These are phyloP conservation scores for Stereum hirsutum DNA, from an alignment of 1,284 basidiomycete species.

Conservation along the genomic window DNA sequence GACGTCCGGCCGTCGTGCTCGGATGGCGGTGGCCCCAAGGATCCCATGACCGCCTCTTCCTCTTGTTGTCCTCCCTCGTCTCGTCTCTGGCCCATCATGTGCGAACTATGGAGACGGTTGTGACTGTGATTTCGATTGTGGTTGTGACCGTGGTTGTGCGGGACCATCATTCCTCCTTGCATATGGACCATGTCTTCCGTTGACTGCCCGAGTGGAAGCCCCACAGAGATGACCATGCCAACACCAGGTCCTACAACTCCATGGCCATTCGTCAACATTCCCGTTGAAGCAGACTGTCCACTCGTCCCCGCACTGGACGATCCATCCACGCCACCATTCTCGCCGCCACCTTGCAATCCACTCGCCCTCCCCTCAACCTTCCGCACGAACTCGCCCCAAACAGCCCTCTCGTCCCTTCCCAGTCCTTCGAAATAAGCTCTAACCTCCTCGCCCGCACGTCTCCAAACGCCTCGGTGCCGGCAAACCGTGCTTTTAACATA, in stretches of 20 bases:
- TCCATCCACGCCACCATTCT: too few relatives aligned
- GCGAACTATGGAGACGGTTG: conserved; percentile 4
- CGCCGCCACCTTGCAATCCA: conserved; percentile 7
- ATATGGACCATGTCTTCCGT: conserved; percentile 5
- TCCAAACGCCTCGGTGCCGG: conserved; percentile 55
- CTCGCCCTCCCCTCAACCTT: conserved; percentile 31
- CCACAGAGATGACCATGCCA: conserved; percentile 2
- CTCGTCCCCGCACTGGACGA: not conserved
- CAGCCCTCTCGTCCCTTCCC: conserved; percentile 45
- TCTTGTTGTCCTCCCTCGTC: conserved; percentile 9
- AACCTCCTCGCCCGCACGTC: conserved; percentile 37
- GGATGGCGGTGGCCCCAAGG: conserved; percentile 14
- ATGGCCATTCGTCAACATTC: not conserved
- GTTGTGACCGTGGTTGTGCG: conserved; percentile 8
- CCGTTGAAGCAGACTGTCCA: not conserved
- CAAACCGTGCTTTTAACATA: conserved; percentile 67
- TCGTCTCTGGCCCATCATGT: conserved; percentile 9
- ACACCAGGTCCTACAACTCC: not conserved
- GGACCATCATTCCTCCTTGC: conserved; percentile 1
- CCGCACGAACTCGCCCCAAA: conserved; percentile 59
- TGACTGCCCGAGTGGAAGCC: too few relatives aligned
- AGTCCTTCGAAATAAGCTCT: conserved; percentile 41
- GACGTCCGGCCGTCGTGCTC: conserved; percentile 10
- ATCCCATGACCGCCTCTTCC: conserved; percentile 19
- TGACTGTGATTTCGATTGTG: too few relatives aligned